These are phyloP conservation scores for Phoma sp. DNA, from an alignment of 2,329 filamentous ascomycete species.

Conservation along the genomic window DNA sequence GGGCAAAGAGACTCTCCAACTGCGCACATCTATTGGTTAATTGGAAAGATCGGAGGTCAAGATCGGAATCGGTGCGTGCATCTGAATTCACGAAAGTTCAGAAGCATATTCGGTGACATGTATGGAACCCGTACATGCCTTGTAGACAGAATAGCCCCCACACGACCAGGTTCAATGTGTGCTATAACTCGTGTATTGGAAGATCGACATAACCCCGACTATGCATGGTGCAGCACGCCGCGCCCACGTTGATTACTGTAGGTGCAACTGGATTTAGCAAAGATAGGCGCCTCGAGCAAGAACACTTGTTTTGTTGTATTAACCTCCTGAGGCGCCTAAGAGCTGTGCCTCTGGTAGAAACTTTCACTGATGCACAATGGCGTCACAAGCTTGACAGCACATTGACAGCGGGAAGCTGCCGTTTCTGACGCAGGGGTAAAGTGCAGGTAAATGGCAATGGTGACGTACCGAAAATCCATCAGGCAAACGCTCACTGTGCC, in stretches of 20 bases:
- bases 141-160: too few relatives aligned
- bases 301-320: not conserved
- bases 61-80: not conserved
- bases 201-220: too few relatives aligned
- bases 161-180: too few relatives aligned
- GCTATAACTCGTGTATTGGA: too few relatives aligned
- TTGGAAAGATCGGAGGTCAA: conserved; percentile 52
- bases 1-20: conserved; percentile 64
- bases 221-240: not conserved
- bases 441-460: not conserved
- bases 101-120: not conserved
- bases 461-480: not conserved
- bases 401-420: conserved; percentile 1
- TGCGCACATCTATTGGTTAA: conserved; percentile 66
- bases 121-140: too few relatives aligned
- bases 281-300: not conserved
- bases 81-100: not conserved
- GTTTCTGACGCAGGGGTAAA: conserved; percentile 1
- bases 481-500: not conserved
- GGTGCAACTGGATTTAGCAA: not conserved
- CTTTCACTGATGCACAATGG: conserved; percentile 7
- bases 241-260: not conserved
- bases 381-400: not conserved
- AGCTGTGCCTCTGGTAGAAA: not conserved
- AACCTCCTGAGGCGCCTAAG: not conserved